Evolutionary conservation across 2,329 filamentous ascomycete genomes (phyloP).

Genomic region (Ramularia endophylla): DNA sequence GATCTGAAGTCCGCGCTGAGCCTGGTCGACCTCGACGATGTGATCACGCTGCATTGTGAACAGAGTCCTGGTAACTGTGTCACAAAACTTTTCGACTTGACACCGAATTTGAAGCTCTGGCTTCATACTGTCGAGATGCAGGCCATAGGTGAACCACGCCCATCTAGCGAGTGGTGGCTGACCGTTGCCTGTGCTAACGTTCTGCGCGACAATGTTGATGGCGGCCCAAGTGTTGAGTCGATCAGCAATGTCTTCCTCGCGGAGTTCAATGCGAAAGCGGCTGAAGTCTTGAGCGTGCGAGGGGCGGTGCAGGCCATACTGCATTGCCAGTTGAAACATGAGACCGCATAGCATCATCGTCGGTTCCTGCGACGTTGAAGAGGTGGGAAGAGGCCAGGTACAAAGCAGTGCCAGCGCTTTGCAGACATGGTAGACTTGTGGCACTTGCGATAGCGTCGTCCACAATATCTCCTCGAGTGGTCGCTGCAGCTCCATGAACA

Average conservation of each 20-base stretch:
- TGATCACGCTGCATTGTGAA: conserved; percentile 72
- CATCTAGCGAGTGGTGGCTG: conserved; percentile 56
- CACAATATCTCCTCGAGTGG: conserved; percentile 66
- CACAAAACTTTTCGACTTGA: conserved; percentile 67
- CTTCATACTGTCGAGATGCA: conserved; percentile 61
- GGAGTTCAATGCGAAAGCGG: conserved; percentile 58
- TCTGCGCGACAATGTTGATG: conserved; percentile 77
- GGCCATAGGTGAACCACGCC: conserved; percentile 63
- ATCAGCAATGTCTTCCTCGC: conserved; percentile 73
- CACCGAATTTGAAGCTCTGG: conserved; percentile 61
- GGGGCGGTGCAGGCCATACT: conserved; percentile 74
- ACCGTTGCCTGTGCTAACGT: conserved; percentile 74
- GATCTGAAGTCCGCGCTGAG: conserved; percentile 31
- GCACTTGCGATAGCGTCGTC: conserved; percentile 70
- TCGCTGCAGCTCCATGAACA: conserved; percentile 61
- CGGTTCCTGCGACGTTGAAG: conserved; percentile 70
- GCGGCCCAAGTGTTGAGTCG: conserved; percentile 77
- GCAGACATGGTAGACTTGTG: conserved; percentile 72
- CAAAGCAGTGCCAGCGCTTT: conserved; percentile 75
- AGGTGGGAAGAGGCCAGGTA: conserved; percentile 78
- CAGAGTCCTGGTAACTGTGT: conserved; percentile 73
- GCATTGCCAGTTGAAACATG: conserved; percentile 83
- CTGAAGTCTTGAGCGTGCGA: conserved; percentile 81
- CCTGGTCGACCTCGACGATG: conserved; percentile 45
- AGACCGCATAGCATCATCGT: conserved; percentile 76